Percentiles rank a stretch among this genome's conserved stretches.
Evolutionary conservation across 768 basidiomycete genomes (phyloP).

Genomic region (Calocera viscosa): DNA sequence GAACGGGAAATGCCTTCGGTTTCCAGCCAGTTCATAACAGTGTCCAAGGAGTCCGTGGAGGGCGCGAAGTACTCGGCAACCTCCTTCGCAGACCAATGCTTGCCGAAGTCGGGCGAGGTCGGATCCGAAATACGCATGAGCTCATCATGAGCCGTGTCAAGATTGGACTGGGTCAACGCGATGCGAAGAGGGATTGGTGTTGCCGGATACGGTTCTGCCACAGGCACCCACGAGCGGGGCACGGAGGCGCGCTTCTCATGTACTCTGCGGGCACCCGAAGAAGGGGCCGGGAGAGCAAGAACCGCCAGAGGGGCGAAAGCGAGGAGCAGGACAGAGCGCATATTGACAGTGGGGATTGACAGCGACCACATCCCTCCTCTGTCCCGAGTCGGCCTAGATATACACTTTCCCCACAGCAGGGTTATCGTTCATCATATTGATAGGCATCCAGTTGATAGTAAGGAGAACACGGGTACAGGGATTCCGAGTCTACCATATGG

Average conservation of each 20-base stretch:
- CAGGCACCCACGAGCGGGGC: background rate
- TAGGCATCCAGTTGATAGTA: background rate
- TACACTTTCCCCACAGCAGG: background rate
- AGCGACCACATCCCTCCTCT: background rate
- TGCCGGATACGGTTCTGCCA: background rate
- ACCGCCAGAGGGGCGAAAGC: background rate
- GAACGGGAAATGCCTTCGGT: slow-evolving; percentile 32
- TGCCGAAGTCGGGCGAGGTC: slow-evolving; percentile 8
- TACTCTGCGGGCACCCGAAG: background rate
- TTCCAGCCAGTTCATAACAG: slow-evolving; percentile 36
- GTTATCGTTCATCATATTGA: background rate
- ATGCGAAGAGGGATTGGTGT: slow-evolving; percentile 10
- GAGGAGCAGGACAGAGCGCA: background rate
- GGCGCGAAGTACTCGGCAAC: slow-evolving; percentile 36
- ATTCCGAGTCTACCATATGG: background rate
- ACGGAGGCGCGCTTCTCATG: background rate
- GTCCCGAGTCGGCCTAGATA: background rate
- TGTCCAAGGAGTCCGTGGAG: slow-evolving; percentile 30
- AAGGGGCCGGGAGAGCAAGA: background rate
- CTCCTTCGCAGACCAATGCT: slow-evolving; percentile 11
- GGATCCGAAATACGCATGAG: slow-evolving; percentile 11
- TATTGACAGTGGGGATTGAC: background rate
- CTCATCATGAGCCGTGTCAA: slow-evolving; percentile 8
- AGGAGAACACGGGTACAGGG: background rate
- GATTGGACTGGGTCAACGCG: slow-evolving; percentile 8